These are phyloP conservation scores for Clarireedia monteithiana DNA, from an alignment of 2,329 filamentous ascomycete genomes.

Conservation along the genomic window DNA sequence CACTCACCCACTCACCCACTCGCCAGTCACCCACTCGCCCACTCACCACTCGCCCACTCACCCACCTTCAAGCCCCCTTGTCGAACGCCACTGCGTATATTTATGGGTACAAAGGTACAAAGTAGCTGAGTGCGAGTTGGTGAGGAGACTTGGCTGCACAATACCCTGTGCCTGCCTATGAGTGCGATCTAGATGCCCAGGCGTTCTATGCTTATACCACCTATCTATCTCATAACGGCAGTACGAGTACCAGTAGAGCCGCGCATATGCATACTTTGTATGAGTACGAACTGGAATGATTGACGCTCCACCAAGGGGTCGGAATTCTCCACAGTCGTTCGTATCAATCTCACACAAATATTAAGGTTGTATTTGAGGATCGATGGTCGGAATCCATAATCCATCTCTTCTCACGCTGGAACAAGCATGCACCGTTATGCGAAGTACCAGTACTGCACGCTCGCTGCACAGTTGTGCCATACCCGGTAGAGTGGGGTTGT, in stretches of 20 bases:
- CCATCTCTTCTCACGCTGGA: background rate
- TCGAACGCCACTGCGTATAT: constrained; percentile 6
- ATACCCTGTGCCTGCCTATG: background rate
- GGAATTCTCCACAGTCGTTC: constrained; percentile 1
- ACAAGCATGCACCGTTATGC: background rate
- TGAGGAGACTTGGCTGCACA: background rate
- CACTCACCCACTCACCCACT: background rate
- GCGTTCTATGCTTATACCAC: too few species aligned
- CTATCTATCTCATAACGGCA: too few species aligned
- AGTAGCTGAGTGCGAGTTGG: too few species aligned
- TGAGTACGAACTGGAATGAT: too few species aligned
- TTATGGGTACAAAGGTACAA: background rate
- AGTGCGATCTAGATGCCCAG: background rate
- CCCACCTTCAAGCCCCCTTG: background rate
- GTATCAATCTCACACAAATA: background rate
- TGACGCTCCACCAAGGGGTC: background rate
- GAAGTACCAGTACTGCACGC: too few species aligned
- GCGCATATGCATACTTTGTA: too few species aligned
- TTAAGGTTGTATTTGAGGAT: background rate
- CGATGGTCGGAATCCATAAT: background rate
- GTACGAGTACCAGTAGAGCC: too few species aligned
- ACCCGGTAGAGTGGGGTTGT: too few species aligned
- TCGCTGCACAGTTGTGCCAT: too few species aligned
- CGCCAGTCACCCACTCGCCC: too few species aligned
- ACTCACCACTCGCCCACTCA: background rate